Evolutionary conservation across 257 asterid species (phyloP).

Genomic region (Cynanchum wilfordii): DNA sequence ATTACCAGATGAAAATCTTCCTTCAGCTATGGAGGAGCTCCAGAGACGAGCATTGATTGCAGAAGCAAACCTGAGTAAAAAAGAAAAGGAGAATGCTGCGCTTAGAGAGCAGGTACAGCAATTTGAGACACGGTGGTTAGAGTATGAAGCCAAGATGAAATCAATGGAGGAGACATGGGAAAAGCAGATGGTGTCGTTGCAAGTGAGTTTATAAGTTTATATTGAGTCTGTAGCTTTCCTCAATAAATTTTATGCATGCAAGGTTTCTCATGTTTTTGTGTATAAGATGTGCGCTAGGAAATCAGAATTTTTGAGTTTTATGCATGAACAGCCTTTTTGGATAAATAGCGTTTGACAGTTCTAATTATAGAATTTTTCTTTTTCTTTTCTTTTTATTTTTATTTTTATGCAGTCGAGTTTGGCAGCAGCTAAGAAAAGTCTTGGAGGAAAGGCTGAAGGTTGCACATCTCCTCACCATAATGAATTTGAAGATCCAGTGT

Average conservation of each 20-base stretch:
- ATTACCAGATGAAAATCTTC: slow-evolving; percentile 35
- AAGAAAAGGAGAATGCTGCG: slow-evolving; percentile 70
- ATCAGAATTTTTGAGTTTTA: slow-evolving; percentile 1
- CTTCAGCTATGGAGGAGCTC: slow-evolving; percentile 67
- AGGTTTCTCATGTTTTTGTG: background rate
- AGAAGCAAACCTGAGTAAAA: slow-evolving; percentile 46
- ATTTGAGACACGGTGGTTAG: slow-evolving; percentile 54
- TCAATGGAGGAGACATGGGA: slow-evolving; percentile 94
- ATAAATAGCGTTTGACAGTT: background rate
- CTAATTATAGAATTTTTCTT: slow-evolving; percentile 2
- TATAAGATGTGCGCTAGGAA: background rate
- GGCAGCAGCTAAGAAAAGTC: slow-evolving; percentile 61
- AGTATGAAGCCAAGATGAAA: slow-evolving; percentile 74
- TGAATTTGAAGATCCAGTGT: slow-evolving; percentile 57
- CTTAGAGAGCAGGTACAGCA: slow-evolving; percentile 63
- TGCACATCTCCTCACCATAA: slow-evolving; percentile 53
- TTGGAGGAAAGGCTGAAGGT: slow-evolving; percentile 39
- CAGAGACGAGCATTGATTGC: slow-evolving; percentile 46
- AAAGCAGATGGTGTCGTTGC: slow-evolving; percentile 75
- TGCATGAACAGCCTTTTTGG: background rate
- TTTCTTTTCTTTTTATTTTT: slow-evolving; percentile 14
- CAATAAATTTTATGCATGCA: background rate
- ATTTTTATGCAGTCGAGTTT: slow-evolving; percentile 52
- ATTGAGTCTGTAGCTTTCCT: background rate
- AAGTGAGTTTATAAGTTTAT: slow-evolving; percentile 43